Evolutionary conservation across 2,329 filamentous ascomycete genomes (phyloP), one percentile per base, ranked within the genome.

Genomic region (Chrysosporium keratinophilum): DNA sequence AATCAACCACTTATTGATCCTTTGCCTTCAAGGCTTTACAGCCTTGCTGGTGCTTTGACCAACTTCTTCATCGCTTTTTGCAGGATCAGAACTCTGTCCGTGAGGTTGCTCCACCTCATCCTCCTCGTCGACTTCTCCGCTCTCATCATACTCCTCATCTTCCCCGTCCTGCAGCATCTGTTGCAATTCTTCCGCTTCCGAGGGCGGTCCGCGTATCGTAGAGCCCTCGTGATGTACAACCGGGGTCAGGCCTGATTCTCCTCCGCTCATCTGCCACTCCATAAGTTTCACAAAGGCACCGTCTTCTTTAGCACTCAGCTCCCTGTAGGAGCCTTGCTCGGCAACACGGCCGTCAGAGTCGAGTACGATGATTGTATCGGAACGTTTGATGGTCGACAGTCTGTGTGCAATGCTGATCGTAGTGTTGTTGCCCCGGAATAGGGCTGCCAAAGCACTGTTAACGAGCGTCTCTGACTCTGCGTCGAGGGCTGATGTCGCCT

Each of bases 371-470:
- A 98, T 95, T 59, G 84, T 84, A 66, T 98, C 93, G 1, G 88
- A 94, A 56, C 93, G 82, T 72, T 97, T 95, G 72, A 98, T 98
- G 0, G 93, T 98, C 1, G 88, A 95, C 3, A 98, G 78, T 46
- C 94, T 83, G 71, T 98, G 93, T 0, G 93, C 94, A 64, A 98
- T 98, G 52, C 88, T 95, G 66, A 98, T 97, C 10, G 93, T 98
- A 0, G 94, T 98, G 70, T 93, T 96, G 64, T 85, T 87, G 33
- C 89, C 89, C 58, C 82, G 79, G 28, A 98, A 82, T 34, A 98
- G 78, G 43, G 82, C 82, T 5, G 82, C 82, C 2, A 98, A 77
- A 2, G 93, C 93, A 62, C 88, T 84, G 67, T 98, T 98, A 56
- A 98, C 93, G 2, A 97, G 79, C 0, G 93, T 97, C 69, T 98